Evolutionary conservation across 2,329 filamentous ascomycete genomes (phyloP), one percentile per base, ranked within the genome.

Genomic region (Paracoccidioides brasiliensis): DNA sequence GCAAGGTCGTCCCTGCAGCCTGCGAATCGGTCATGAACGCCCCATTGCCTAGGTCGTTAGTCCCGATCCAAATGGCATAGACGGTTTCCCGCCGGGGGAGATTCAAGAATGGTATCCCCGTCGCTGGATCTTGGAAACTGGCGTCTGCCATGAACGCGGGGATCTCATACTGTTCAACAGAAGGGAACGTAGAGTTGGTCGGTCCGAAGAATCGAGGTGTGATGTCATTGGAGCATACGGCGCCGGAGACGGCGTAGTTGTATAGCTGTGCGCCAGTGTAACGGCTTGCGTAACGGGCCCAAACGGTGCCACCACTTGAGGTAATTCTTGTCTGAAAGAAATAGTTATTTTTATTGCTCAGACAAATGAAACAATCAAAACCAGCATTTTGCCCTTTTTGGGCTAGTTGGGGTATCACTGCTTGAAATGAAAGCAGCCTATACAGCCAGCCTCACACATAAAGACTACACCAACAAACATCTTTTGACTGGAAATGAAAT

Each of bases 41-140:
- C 53, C 76, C 69, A 56, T 74, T 76, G 28, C 86, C 86, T 8
- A 91, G 73, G 64, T 93, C 87, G 65, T 91, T 91, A 30, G 86
- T 90, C 3, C 87, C 87, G 62, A 90, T 89, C 85, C 85, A 90
- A 52, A 90, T 78, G 0, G 81, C 77, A 64, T 89, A 90, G 2
- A 88, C 81, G 0, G 85, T 88, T 59, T 83, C 81, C 35, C 79
- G 70, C 1, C 76, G 62, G 2, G 73, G 75, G 48, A 73, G 71
- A 38, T 68, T 64, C 56, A 79, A 68, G 63, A 72, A 66, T 51
- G 53, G 53, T 10, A 57, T 45, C 0, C 61, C 62, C 0, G 52
- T 51, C 0, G 30, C 37, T 37, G 57, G 50, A 7, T 57, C 58
- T 43, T 60, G 57, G 38, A 65, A 57, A 5, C 61, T 57, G 37